Percentiles rank a stretch among this genome's conserved stretches.
Conservation (phyloP, 179 eudicot genomes). For the Pouteria campechiana region DNA sequence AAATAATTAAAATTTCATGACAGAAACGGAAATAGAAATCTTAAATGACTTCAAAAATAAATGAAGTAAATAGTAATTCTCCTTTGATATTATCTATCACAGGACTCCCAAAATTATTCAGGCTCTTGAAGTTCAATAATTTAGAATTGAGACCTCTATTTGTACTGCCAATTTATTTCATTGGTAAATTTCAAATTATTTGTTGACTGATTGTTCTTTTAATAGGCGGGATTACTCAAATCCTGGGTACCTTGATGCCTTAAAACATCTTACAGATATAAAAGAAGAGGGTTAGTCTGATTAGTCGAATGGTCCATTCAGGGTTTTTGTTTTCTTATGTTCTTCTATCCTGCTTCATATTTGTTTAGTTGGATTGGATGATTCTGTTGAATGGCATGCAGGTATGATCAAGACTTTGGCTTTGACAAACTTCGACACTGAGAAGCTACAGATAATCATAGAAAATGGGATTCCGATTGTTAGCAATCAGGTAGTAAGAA, state of each 20-base stretch:
- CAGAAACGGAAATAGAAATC: too few relatives aligned
- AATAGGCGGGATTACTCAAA: constrained; percentile 98
- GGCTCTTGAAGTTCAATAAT: too few relatives aligned
- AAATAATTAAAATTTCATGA: too few relatives aligned
- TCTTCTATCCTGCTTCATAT: not conserved
- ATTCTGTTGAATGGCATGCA: constrained; percentile 21
- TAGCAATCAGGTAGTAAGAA: constrained; percentile 66
- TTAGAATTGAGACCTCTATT: too few relatives aligned
- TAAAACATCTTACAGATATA: constrained; percentile 90
- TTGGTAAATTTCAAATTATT: too few relatives aligned
- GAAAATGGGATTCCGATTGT: constrained; percentile 88
- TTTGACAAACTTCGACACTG: constrained; percentile 90
- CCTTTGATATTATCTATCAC: too few relatives aligned
- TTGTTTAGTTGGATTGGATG: constrained; percentile 12
- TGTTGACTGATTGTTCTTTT: too few relatives aligned
- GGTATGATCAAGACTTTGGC: constrained; percentile 96
- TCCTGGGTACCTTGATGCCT: constrained; percentile 91
- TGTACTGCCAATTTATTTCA: too few relatives aligned
- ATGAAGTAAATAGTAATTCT: too few relatives aligned
- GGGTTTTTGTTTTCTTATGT: not conserved
- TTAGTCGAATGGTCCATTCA: not conserved
- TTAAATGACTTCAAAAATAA: too few relatives aligned
- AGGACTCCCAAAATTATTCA: too few relatives aligned
- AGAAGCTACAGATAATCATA: constrained; percentile 63
- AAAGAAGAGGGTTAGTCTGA: constrained; percentile 68